Conservation (phyloP, 768 basidiomycete genomes). For the Epithele typhae region DNA sequence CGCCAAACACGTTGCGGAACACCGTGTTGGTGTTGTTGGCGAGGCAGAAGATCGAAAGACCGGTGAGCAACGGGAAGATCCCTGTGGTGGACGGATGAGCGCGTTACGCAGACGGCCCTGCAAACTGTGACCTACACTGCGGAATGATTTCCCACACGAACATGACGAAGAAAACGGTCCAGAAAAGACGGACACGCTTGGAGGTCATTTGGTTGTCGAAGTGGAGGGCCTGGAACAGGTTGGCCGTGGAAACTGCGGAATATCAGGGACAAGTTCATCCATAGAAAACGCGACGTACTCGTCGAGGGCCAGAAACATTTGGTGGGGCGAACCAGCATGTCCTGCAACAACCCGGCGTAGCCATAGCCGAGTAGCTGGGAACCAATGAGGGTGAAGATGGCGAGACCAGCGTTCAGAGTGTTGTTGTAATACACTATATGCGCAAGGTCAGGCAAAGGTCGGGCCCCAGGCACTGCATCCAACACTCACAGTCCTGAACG, state of each 20-base stretch:
- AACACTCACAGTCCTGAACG: slow-evolving; percentile 26
- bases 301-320: slow-evolving; percentile 28
- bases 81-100: too few relatives aligned
- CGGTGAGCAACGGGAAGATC: slow-evolving; percentile 31
- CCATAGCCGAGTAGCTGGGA: slow-evolving; percentile 33
- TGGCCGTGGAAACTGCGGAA: slow-evolving; percentile 19
- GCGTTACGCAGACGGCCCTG: too few relatives aligned
- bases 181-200: slow-evolving; percentile 37
- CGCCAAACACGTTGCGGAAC: slow-evolving; percentile 23
- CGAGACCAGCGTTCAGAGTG: slow-evolving; percentile 26
- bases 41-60: slow-evolving; percentile 34
- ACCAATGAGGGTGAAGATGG: slow-evolving; percentile 33
- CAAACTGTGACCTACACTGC: too few relatives aligned
- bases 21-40: slow-evolving; percentile 27
- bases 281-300: slow-evolving; percentile 15
- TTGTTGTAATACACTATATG: slow-evolving; percentile 38
- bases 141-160: slow-evolving; percentile 35
- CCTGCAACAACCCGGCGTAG: slow-evolving; percentile 31
- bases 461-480: not conserved
- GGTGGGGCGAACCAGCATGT: slow-evolving; percentile 51
- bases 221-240: slow-evolving; percentile 33
- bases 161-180: slow-evolving; percentile 32
- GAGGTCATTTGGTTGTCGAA: slow-evolving; percentile 32
- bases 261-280: not conserved
- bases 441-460: not conserved